Evolutionary conservation across 179 eudicot species (phyloP).

Genomic region (Patellifolia procumbens): DNA sequence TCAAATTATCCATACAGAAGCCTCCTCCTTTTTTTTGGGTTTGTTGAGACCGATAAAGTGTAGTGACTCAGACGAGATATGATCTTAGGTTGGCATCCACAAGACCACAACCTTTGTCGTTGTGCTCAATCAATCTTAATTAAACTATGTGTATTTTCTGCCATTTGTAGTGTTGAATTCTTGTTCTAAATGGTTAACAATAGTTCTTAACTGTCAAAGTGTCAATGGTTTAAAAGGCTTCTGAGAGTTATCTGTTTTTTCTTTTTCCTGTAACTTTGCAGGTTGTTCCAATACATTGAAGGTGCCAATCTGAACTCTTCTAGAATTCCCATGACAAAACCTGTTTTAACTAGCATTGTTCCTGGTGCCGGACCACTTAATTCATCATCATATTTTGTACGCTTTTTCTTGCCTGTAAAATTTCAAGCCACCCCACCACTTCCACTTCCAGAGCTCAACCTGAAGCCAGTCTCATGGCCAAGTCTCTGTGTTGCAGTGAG

Average conservation of each 20-base stretch:
- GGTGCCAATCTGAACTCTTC: conserved; percentile 85
- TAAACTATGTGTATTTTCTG: neutral
- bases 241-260: neutral
- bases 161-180: neutral
- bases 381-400: conserved; percentile 62
- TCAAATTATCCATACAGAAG: too few species aligned
- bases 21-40: too few species aligned
- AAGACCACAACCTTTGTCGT: neutral
- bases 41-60: too few species aligned
- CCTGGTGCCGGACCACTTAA: conserved; percentile 69
- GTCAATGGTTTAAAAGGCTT: neutral
- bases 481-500: conserved; percentile 79
- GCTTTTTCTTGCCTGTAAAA: conserved; percentile 61
- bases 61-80: too few species aligned
- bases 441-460: conserved; percentile 69
- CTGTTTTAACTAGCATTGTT: conserved; percentile 70
- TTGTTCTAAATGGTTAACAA: neutral
- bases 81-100: too few species aligned
- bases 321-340: conserved; percentile 66
- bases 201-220: neutral
- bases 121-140: neutral
- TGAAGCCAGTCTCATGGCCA: conserved; percentile 48
- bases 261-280: conserved; percentile 34
- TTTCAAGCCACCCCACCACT: conserved; percentile 66
- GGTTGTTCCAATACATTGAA: conserved; percentile 79